These are phyloP conservation scores for Beauveria medogensis DNA, from an alignment of 2,329 filamentous ascomycete species.

Conservation along the genomic window DNA sequence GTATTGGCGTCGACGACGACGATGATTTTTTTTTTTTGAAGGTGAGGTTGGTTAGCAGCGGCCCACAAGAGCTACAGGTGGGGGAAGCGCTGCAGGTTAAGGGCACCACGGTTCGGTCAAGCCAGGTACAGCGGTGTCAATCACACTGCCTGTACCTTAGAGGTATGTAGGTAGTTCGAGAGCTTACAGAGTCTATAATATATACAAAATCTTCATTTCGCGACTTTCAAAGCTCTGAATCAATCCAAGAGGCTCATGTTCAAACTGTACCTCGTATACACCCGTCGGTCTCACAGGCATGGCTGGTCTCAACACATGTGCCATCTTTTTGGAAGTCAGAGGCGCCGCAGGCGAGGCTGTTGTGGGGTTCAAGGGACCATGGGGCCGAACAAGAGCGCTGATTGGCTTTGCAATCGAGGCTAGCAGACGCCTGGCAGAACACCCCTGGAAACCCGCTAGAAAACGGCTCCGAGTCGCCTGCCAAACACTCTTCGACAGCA, in stretches of 20 bases:
- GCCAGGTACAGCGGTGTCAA: neutral
- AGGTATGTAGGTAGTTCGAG: too few species aligned
- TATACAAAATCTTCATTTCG: too few species aligned
- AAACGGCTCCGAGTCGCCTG: too few species aligned
- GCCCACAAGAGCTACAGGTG: neutral
- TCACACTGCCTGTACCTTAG: neutral
- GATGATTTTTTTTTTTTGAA: constrained; percentile 17
- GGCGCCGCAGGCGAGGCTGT: neutral
- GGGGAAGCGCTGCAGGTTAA: neutral
- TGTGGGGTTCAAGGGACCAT: constrained; percentile 2
- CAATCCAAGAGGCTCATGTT: too few species aligned
- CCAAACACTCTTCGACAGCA: too few species aligned
- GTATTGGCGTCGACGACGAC: neutral
- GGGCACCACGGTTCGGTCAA: too few species aligned
- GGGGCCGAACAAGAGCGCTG: neutral
- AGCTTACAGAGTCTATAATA: too few species aligned
- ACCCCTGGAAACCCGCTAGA: too few species aligned
- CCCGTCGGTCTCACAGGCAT: neutral
- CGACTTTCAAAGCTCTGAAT: too few species aligned
- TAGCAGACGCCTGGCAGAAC: neutral
- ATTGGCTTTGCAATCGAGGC: neutral
- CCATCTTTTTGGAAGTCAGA: neutral
- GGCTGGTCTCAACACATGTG: neutral
- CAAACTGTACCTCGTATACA: too few species aligned
- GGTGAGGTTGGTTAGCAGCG: constrained; percentile 2